Base-by-base conservation (phyloP, 2,329 filamentous ascomycete genomes). In the Escovopsis weberi region DNA sequence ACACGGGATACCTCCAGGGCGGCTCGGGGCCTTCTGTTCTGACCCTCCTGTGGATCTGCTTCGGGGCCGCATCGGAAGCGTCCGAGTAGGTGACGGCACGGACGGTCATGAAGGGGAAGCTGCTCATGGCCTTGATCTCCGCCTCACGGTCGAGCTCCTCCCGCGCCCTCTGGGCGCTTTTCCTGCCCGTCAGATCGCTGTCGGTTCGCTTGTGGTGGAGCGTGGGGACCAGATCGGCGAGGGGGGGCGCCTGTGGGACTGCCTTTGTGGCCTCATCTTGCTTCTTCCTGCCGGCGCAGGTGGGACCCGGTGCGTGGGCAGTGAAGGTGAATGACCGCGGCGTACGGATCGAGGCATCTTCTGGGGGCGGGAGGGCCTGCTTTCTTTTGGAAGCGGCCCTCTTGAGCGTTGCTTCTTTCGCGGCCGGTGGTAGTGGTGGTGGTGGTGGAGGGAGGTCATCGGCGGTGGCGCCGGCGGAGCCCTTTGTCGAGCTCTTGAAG, bases 81-180 rank as follows among this genome's bases (percentile, higher is more conserved):
- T 72, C 74, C 30, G 69, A 66, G 46, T 79, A 72, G 39, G 72
- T 70, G 10, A 72, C 71, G 6, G 79, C 70, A 41, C 83, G 75
- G 42, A 78, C 65, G 6, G 84, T 78, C 50, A 80, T 73, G 47
- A 72, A 74, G 35, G 77, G 74, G 47, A 72, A 74, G 35, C 77
- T 75, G 55, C 77, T 83, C 82, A 95, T 85, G 42, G 85, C 79
- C 56, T 80, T 84, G 55, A 37, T 87, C 62, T 94, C 86, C 48
- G 85, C 85, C 61, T 94, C 88, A 44, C 89, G 75, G 45, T 82
- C 72, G 56, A 78, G 75, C 48, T 93, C 84, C 48, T 82, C 72
- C 51, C 81, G 80, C 53, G 80, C 79, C 52, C 81, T 76, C 63
- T 85, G 93, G 66, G 78, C 87, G 35, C 82, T 82, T 55, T 78